Base-by-base conservation (phyloP, 345 rosid genomes). In the Boechera divaricarpa region DNA sequence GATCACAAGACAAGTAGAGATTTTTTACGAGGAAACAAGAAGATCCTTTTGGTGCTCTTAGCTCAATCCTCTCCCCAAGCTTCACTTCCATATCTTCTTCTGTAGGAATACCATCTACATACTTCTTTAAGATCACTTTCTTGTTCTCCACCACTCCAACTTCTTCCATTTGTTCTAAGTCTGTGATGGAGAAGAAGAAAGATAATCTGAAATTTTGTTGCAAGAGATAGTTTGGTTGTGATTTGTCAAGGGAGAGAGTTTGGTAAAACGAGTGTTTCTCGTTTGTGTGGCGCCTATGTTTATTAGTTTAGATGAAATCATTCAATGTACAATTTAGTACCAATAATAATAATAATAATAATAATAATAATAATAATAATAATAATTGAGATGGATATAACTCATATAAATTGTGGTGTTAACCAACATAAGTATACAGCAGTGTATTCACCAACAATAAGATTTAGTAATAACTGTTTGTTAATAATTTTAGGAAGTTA, bases 1-100 rank as follows among this genome's bases (percentile, higher is more conserved):
- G 89, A 77, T 85, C 88, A 38, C 88, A 82, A 9, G 88, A 86
- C 65, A 87, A 74, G 74, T 76, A 87, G 18, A 86, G 79, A 71
- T 83, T 83, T 75, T 89, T 72, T 0, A 87, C 72, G 26, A 87
- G 79, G 54, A 87, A 57, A 11, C 45, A 74, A 48, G 70, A 73
- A 1, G 84, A 70, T 3, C 64, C 82, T 67, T 80, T 67, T 28
- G 87, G 82, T 42, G 76, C 77, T 44, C 29, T 68, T 10, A 85
- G 69, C 51, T 77, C 35, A 31, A 80, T 63, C 7, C 49, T 73
- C 7, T 79, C 73, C 29, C 72, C 73, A 2, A 65, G 13, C 2
- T 53, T 72, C 16, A 82, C 39, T 31, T 70, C 77, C 85, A 85
- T 80, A 79, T 82, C 84, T 33, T 75, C 7, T 68, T 82, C 85